These are phyloP conservation scores for Gossypium trilobum DNA, from an alignment of 441 rosid species.

Conservation along the genomic window DNA sequence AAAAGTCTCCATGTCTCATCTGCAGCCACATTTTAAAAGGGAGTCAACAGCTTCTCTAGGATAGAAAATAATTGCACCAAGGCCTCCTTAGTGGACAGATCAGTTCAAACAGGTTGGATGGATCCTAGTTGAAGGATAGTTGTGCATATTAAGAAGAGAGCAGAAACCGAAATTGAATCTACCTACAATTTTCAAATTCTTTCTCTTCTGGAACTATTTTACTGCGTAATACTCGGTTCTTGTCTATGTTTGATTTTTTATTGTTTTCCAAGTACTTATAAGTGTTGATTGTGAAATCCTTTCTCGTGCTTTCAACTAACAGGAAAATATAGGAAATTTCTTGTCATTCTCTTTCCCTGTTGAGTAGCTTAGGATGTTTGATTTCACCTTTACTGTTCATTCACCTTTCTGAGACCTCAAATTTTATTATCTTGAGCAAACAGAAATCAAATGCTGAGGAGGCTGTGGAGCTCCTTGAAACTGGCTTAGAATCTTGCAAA, in stretches of 20 bases:
- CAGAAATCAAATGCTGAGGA: constrained; percentile 65
- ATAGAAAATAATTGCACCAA: background rate
- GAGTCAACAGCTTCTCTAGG: background rate
- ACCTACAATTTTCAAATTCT: background rate
- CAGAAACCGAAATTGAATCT: background rate
- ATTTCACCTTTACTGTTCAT: background rate
- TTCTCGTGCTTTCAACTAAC: background rate
- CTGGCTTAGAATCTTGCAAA: constrained; percentile 62
- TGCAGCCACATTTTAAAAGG: background rate
- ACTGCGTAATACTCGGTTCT: background rate
- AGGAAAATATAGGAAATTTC: background rate
- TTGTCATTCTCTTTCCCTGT: constrained; percentile 3
- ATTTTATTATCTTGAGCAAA: constrained; percentile 2
- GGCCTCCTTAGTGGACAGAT: background rate
- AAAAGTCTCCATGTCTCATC: background rate
- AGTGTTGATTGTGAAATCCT: background rate
- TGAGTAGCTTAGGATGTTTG: constrained; percentile 9
- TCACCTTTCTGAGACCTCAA: constrained; percentile 15
- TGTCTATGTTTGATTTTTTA: background rate
- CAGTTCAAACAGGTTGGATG: background rate
- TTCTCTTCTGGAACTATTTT: background rate
- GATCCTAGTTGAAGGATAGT: background rate
- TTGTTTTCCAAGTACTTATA: background rate
- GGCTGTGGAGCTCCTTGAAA: constrained; percentile 66
- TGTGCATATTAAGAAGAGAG: background rate